Percentiles rank a stretch among this genome's conserved stretches.
Evolutionary conservation across 768 basidiomycete species (phyloP).

Genomic region (Mycena crocata): DNA sequence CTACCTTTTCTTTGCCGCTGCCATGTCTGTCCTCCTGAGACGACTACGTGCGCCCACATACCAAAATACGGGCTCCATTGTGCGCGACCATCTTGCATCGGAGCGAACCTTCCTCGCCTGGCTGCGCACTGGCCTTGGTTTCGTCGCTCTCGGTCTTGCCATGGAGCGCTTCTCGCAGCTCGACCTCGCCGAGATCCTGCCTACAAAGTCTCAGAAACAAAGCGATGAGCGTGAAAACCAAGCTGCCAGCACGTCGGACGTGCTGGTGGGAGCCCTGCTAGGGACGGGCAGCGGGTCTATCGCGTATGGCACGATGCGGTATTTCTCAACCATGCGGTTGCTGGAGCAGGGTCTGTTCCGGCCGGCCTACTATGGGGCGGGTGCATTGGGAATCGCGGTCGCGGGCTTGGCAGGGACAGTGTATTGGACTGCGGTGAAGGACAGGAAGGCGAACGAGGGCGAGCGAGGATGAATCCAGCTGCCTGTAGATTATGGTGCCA

Average conservation of each 20-base stretch:
- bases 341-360: conserved; percentile 22
- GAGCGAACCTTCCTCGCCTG: conserved; percentile 61
- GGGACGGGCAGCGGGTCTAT: conserved; percentile 27
- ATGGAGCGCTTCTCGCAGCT: conserved; percentile 27
- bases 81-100: conserved; percentile 56
- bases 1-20: too few relatives aligned
- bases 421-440: conserved; percentile 21
- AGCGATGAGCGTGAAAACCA: neutral
- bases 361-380: conserved; percentile 26
- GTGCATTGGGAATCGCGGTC: conserved; percentile 18
- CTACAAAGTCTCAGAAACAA: neutral
- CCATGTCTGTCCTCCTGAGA: too few relatives aligned
- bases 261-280: conserved; percentile 18
- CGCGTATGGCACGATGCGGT: conserved; percentile 22
- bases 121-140: conserved; percentile 55
- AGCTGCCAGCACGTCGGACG: neutral
- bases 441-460: neutral
- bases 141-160: conserved; percentile 57
- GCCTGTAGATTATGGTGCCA: too few relatives aligned
- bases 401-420: conserved; percentile 4
- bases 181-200: conserved; percentile 3
- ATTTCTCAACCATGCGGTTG: conserved; percentile 23
- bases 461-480: neutral
- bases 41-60: conserved; percentile 45
- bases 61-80: conserved; percentile 57